Evolutionary conservation across 73 alveolate genomes (phyloP).

Genomic region (Paramecium octaurelia): DNA sequence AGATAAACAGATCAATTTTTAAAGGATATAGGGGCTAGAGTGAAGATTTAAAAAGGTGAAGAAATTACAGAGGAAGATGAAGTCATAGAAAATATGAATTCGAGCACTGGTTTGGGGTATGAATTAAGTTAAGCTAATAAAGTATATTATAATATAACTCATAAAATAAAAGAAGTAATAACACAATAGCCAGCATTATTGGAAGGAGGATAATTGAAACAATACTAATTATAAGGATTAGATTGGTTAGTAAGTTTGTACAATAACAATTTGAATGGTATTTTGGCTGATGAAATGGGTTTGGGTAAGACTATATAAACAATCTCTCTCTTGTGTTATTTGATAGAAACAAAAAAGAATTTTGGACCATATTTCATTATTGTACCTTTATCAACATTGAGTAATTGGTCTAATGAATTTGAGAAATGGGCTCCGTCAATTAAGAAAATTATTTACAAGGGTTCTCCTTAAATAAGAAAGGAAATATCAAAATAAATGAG

Average conservation of each 20-base stretch:
- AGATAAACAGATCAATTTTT: conserved; percentile 94
- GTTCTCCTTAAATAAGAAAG: conserved; percentile 86
- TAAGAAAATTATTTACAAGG: conserved; percentile 90
- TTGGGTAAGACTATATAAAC: conserved; percentile 98
- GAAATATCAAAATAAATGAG: conserved; percentile 67
- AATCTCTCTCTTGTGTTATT: conserved; percentile 87
- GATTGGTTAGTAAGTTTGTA: conserved; percentile 96
- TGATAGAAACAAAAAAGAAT: conserved; percentile 87
- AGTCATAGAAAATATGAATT: conserved; percentile 40
- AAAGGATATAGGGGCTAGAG: conserved; percentile 93
- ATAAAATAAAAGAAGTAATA: conserved; percentile 91
- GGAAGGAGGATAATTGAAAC: conserved; percentile 84
- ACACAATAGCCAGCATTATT: conserved; percentile 85
- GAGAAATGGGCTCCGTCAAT: conserved; percentile 98
- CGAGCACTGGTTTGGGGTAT: conserved; percentile 61
- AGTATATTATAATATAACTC: conserved; percentile 92
- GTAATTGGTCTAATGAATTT: conserved; percentile 97
- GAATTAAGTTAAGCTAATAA: conserved; percentile 68
- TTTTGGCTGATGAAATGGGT: conserved; percentile 99
- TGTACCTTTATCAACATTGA: conserved; percentile 96
- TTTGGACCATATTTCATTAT: conserved; percentile 98
- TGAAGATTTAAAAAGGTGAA: conserved; percentile 86
- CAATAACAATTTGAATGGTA: conserved; percentile 95
- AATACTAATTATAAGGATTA: conserved; percentile 88
- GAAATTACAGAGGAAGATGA: conserved; percentile 67